Base-by-base conservation (phyloP, 202 grass and related monocot genomes). In the Zoysia matrella region DNA sequence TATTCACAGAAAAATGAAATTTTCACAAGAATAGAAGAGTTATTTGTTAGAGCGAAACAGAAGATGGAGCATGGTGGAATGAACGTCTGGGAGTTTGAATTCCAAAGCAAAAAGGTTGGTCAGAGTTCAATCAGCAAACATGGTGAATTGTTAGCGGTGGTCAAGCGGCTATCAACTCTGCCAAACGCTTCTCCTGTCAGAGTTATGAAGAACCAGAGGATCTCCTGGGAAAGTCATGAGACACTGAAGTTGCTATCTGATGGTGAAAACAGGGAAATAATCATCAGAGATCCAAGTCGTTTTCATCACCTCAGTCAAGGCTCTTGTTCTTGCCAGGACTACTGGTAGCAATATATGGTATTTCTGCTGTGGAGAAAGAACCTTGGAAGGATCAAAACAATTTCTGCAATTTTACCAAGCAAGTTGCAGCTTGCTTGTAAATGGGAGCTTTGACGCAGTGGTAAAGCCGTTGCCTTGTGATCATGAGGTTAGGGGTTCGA, bases 201-300 rank as follows among this genome's bases (percentile, higher is more conserved):
- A 84, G 77, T 97, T 61, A 88, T 94, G 85, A 97, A 97, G 89
- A 97, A 90, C 71, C 89, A 92, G 79, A 92, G 77, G 67, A 74
- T 97, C 62, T 88, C 89, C 53, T 79, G 84, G 81, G 94, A 92
- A 74, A 78, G 89, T 78, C 94, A 97, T 61, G 74, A 85, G 74
- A 84, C 72, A 8, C 63, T 97, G 55, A 92, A 97, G 77, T 65
- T 97, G 54, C 71, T 97, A 55, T 94, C 94, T 1, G 83, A 83
- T 43, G 50, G 46, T 67, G 89, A 94, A 85, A 87, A 71, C 30
- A 84, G 87, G 74, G 85, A 86, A 60, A 97, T 97, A 82, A 60
- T 87, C 54, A 69, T 97, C 49, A 94, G 89, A 85, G 91, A 97
- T 71, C 71, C 83, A 14, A 65, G 73, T 71, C 83, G 84, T 39